phyloP scores from a whole-genome alignment of 2,329 filamentous ascomycete genomes.

The Ceratocystis cubensis region DNA sequence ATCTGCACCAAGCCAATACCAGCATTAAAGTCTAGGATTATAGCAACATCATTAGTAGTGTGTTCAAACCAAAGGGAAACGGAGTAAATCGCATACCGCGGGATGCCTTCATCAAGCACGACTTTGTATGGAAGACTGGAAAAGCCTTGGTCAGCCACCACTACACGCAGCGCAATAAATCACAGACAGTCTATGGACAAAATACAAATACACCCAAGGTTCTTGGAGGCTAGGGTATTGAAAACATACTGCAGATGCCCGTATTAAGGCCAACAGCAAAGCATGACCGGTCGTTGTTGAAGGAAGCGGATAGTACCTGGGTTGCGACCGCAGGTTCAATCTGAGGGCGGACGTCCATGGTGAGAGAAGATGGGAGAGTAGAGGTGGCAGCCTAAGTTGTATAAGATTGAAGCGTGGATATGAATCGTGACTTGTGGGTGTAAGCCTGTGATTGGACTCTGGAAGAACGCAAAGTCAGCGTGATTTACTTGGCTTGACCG shows the following conservation, averaged over 20 bases:
- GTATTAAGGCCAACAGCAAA: conserved; percentile 80
- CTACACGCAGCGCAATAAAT: background rate
- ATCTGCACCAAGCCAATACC: conserved; percentile 75
- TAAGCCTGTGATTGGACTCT: background rate
- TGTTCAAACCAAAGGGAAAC: background rate
- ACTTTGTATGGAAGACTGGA: conserved; percentile 59
- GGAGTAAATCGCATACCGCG: conserved; percentile 30
- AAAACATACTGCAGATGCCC: conserved; percentile 60
- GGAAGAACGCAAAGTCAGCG: background rate
- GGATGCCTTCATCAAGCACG: conserved; percentile 53
- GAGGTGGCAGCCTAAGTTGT: background rate
- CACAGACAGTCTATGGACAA: conserved; percentile 25
- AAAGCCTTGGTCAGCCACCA: conserved; percentile 22
- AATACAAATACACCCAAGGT: too few species aligned
- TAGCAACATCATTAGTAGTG: background rate
- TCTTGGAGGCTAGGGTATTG: too few species aligned
- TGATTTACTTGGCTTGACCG: background rate
- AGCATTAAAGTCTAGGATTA: conserved; percentile 55
- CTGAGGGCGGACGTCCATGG: conserved; percentile 79
- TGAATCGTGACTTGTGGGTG: background rate
- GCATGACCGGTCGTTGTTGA: conserved; percentile 73
- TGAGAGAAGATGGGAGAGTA: conserved; percentile 22
- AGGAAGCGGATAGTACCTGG: conserved; percentile 67
- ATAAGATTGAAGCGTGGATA: background rate
- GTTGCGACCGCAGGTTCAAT: conserved; percentile 67